Conservation (phyloP, 495 filamentous ascomycete genomes). For the Immersiella caudata region DNA sequence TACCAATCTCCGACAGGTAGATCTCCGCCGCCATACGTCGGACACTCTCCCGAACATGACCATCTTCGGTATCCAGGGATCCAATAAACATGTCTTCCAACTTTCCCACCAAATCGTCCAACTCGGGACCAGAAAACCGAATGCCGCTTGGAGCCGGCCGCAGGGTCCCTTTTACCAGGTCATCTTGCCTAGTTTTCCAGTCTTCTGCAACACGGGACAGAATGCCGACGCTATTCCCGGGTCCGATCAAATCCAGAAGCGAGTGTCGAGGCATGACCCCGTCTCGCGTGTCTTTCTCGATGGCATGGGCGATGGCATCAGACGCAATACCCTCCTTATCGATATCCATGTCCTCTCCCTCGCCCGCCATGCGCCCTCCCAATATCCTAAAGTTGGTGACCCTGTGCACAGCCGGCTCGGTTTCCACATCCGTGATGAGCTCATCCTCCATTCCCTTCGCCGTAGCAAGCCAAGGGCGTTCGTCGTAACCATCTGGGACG, state of each 20-base stretch:
- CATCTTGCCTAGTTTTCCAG: neutral
- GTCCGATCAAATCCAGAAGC: constrained; percentile 7
- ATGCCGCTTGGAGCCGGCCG: neutral
- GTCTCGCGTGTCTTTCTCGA: constrained; percentile 22
- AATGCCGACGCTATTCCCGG: neutral
- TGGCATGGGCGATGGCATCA: constrained; percentile 20
- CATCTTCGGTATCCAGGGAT: neutral
- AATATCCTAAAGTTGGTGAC: neutral
- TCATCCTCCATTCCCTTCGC: neutral
- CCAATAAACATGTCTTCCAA: constrained; percentile 19
- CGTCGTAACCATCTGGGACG: constrained; percentile 37
- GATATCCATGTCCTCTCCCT: neutral
- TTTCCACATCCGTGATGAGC: neutral
- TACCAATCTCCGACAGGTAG: constrained; percentile 30
- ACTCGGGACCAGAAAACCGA: neutral
- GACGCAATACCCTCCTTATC: constrained; percentile 15
- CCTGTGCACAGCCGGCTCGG: neutral
- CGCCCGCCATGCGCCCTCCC: neutral
- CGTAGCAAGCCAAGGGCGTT: constrained; percentile 20
- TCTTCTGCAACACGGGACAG: neutral
- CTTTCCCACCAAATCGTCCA: constrained; percentile 21
- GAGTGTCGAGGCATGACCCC: constrained; percentile 33
- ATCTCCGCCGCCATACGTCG: constrained; percentile 31
- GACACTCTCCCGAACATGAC: constrained; percentile 2
- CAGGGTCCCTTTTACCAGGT: neutral